Evolutionary conservation across 176 grass and related monocot genomes (phyloP).

Genomic region (Hsuehochloa calcarea): DNA sequence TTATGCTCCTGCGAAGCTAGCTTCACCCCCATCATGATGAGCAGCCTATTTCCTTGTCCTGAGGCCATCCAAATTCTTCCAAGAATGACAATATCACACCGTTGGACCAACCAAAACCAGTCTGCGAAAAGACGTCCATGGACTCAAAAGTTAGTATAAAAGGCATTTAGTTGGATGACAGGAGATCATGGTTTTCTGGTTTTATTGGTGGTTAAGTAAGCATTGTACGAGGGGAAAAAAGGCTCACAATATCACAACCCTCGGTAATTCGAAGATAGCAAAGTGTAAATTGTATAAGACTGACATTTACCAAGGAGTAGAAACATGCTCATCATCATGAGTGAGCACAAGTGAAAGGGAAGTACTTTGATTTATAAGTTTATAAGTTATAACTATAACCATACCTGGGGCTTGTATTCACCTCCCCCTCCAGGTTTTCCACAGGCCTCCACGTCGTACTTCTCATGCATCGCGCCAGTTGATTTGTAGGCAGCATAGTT

Average conservation of each 20-base stretch:
- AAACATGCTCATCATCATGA: neutral
- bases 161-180: neutral
- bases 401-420: slow-evolving; percentile 91
- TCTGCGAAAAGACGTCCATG: slow-evolving; percentile 44
- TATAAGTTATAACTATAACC: neutral
- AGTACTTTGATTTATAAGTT: neutral
- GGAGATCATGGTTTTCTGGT: neutral
- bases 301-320: neutral
- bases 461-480: slow-evolving; percentile 85
- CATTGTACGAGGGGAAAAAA: neutral
- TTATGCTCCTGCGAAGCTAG: neutral
- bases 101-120: slow-evolving; percentile 99
- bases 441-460: slow-evolving; percentile 65
- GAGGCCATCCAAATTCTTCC: slow-evolving; percentile 91
- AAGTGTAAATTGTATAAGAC: neutral
- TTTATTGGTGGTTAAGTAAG: neutral
- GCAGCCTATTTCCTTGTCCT: slow-evolving; percentile 50
- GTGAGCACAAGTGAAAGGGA: neutral
- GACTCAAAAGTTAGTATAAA: neutral
- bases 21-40: slow-evolving; percentile 9
- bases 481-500: slow-evolving; percentile 68
- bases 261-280: neutral
- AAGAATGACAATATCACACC: slow-evolving; percentile 83
- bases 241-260: neutral
- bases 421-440: slow-evolving; percentile 76